Base-by-base conservation (phyloP, 2,329 filamentous ascomycete genomes). In the Talaromyces sp. region DNA sequence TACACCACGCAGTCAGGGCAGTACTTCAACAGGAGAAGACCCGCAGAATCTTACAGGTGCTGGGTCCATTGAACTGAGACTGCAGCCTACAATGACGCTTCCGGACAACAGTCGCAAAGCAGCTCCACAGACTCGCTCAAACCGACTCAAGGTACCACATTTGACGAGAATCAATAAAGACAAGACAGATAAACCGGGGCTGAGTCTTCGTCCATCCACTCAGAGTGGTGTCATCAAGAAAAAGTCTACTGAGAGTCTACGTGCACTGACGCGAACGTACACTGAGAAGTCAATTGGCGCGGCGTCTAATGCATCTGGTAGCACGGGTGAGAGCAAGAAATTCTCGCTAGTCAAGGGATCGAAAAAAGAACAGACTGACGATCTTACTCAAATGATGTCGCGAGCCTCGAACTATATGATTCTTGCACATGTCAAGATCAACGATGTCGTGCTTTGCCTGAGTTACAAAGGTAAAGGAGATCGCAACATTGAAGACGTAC, bases 381-480 rank as follows among this genome's bases (percentile, higher is more conserved):
- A 99, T 74, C 83, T 99, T 49, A 95, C 92, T 11, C 92, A 96
- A 80, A 99, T 99, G 95, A 94, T 99, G 79, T 89, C 87, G 62
- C 90, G 95, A 35, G 95, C 95, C 3, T 97, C 92, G 65, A 96
- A 93, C 75, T 99, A 96, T 81, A 97, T 97, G 93, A 97, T 95
- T 0, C 89, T 99, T 67, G 90, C 94, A 2, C 93, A 96, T 77
- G 93, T 99, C 77, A 95, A 93, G 78, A 92, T 99, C 73, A 92
- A 93, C 2, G 95, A 92, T 64, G 94, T 99, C 70, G 93, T 98
- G 2, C 87, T 99, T 39, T 99, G 95, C 75, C 84, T 99, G 33
- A 96, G 91, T 74, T 97, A 97, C 84, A 97, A 98, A 78, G 95
- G 96, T 73, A 96, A 93, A 76, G 92, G 93, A 52, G 92, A 96